Conservation (phyloP, 805 yeast genomes). For the Tetrapisispora namnaoensis region DNA sequence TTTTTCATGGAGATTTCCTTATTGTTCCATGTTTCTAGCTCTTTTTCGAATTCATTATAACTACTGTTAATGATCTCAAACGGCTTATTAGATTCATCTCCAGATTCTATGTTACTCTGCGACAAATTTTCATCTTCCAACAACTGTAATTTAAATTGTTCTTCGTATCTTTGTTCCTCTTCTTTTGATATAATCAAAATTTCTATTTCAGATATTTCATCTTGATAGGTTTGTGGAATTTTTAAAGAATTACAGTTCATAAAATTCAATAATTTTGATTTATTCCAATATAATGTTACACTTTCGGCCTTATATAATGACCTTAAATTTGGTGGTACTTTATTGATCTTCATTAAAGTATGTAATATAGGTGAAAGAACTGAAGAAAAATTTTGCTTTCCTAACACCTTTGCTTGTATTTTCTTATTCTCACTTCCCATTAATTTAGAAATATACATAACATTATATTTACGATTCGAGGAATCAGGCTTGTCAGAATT, state of each 20-base stretch:
- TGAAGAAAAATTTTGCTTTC: slow-evolving; percentile 18
- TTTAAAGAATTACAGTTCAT: slow-evolving; percentile 27
- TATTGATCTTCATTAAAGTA: slow-evolving; percentile 15
- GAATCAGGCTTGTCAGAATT: slow-evolving; percentile 6
- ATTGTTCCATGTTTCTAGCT: slow-evolving; percentile 6
- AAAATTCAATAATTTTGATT: slow-evolving; percentile 21
- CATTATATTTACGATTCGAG: slow-evolving; percentile 18
- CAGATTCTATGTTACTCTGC: too few relatives aligned
- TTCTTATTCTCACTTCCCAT: slow-evolving; percentile 20
- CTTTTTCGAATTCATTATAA: slow-evolving; percentile 18
- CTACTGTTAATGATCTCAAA: neutral
- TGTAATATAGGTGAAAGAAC: slow-evolving; percentile 23
- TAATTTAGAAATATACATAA: slow-evolving; percentile 21
- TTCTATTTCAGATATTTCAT: slow-evolving; percentile 18
- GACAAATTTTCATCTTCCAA: neutral
- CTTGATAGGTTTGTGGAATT: slow-evolving; percentile 15
- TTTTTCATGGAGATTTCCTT: neutral
- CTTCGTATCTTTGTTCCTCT: slow-evolving; percentile 1
- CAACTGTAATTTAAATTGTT: neutral
- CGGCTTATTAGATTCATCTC: neutral
- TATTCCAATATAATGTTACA: slow-evolving; percentile 22
- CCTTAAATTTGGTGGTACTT: slow-evolving; percentile 11
- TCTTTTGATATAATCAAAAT: slow-evolving; percentile 17
- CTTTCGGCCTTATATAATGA: slow-evolving; percentile 14
- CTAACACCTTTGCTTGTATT: slow-evolving; percentile 23